These are phyloP conservation scores for Beauveria pseudobassiana DNA, from an alignment of 2,329 filamentous ascomycete species.

Conservation along the genomic window DNA sequence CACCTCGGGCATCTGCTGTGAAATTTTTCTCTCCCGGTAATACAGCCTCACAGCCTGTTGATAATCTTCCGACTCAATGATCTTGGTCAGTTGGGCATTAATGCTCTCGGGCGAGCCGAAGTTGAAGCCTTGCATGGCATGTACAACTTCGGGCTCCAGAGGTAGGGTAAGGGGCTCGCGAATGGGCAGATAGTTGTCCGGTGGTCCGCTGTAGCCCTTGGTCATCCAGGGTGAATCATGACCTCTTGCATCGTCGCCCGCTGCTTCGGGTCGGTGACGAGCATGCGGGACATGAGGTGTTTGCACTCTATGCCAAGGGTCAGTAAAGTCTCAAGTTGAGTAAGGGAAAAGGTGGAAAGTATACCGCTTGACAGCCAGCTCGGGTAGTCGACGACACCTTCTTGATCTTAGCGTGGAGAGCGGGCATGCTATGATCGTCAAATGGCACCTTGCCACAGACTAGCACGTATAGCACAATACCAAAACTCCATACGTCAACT, in stretches of 20 bases:
- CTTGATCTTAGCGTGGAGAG: conserved; percentile 97
- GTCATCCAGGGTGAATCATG: conserved; percentile 91
- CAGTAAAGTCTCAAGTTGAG: not conserved
- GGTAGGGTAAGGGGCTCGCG: conserved; percentile 82
- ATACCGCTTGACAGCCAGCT: conserved; percentile 84
- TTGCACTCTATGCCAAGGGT: conserved; percentile 65
- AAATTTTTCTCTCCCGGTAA: conserved; percentile 57
- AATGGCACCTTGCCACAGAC: conserved; percentile 98
- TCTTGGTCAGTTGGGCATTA: conserved; percentile 68
- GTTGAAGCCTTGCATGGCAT: conserved; percentile 96
- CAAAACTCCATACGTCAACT: conserved; percentile 98
- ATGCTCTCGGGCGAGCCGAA: conserved; percentile 86
- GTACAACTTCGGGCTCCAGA: conserved; percentile 73
- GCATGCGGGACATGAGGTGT: conserved; percentile 86
- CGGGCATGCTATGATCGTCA: conserved; percentile 98
- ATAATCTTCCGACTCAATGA: conserved; percentile 93
- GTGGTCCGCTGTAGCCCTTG: conserved; percentile 79
- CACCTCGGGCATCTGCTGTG: conserved; percentile 50
- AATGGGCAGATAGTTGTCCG: conserved; percentile 79
- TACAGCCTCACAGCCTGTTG: conserved; percentile 70
- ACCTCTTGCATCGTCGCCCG: conserved; percentile 85
- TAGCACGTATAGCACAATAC: conserved; percentile 92
- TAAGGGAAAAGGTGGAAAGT: conserved; percentile 20
- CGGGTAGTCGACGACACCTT: conserved; percentile 90
- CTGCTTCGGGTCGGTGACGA: conserved; percentile 86